Evolutionary conservation across 2,329 filamentous ascomycete species (phyloP), one percentile per base, ranked within the genome.

Genomic region (Calonectria multiphialidica): DNA sequence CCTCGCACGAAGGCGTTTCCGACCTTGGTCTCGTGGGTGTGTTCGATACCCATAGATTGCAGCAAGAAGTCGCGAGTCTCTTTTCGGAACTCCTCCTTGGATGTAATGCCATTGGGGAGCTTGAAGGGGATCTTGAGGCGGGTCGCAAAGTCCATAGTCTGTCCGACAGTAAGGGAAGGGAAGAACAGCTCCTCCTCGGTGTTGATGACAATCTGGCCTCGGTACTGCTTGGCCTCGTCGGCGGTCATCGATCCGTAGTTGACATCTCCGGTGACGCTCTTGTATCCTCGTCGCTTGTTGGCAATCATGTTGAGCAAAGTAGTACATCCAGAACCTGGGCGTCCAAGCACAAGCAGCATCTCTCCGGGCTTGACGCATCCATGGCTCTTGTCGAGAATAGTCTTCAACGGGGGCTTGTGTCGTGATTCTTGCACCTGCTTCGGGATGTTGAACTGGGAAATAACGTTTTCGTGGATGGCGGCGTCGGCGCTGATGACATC

Each of bases 351-450:
- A 0, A 94, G 84, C 1, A 94, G 82, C 93, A 94, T 93, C 82
- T 94, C 92, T 23, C 92, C 93, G 0, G 93, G 92, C 80, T 92
- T 92, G 63, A 95, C 90, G 75, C 91, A 93, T 13, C 93, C 93
- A 79, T 92, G 89, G 70, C 88, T 90, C 76, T 90, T 87, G 66
- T 93, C 88, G 25, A 95, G 83, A 55, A 95, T 92, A 0, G 91
- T 92, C 74, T 89, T 90, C 23, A 93, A 82, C 0, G 92, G 90
- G 0, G 89, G 88, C 76, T 90, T 91, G 50, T 84, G 85, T 74
- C 84, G 85, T 69, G 84, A 84, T 74, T 92, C 90, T 75, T 85
- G 88, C 74, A 89, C 75, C n/a, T 87, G 83, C 42, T 88, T 85
- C 33, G 87, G 84, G 2, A 92, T 81, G 78, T 90, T 90, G 84